Evolutionary conservation across 1,284 basidiomycete species (phyloP).

Genomic region (Paramarasmius palmivorus): DNA sequence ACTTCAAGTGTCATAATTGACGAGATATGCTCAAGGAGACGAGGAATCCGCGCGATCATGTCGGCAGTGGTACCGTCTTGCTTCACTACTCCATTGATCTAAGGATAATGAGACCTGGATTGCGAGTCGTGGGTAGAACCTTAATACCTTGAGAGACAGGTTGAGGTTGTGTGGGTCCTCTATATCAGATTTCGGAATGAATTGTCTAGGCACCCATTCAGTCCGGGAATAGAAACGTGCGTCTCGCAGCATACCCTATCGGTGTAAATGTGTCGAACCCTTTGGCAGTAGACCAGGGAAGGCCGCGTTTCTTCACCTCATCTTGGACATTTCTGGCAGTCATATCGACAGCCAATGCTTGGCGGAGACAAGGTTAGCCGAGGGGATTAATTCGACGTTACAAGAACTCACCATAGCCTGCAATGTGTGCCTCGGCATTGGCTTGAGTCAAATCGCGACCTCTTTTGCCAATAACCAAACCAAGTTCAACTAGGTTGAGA

Average conservation of each 20-base stretch:
- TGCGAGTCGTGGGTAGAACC: background rate
- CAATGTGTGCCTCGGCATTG: background rate
- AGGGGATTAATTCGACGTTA: background rate
- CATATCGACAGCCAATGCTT: slow-evolving; percentile 93
- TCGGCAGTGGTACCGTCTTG: slow-evolving; percentile 86
- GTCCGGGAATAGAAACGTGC: background rate
- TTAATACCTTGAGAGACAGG: slow-evolving; percentile 69
- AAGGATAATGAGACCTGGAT: background rate
- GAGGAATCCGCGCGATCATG: slow-evolving; percentile 94
- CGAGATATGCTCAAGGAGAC: slow-evolving; percentile 90
- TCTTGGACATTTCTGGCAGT: slow-evolving; percentile 96
- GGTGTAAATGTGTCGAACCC: slow-evolving; percentile 91
- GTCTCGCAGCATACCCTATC: slow-evolving; percentile 45
- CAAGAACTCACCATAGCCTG: background rate
- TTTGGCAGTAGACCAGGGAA: slow-evolving; percentile 94
- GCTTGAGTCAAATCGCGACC: slow-evolving; percentile 1
- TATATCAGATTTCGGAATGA: slow-evolving; percentile 78
- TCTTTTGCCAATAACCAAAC: background rate
- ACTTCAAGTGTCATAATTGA: slow-evolving; percentile 96
- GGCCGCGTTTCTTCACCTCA: slow-evolving; percentile 86
- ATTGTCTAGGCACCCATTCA: slow-evolving; percentile 47
- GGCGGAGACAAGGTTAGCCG: slow-evolving; percentile 8
- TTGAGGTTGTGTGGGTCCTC: slow-evolving; percentile 75
- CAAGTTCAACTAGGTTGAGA: background rate
- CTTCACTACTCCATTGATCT: slow-evolving; percentile 84